A percentile compares a stretch with the other conserved stretches of the same genome.
Evolutionary conservation across 768 basidiomycete genomes (phyloP).

Genomic region (Mycena capillaripes): DNA sequence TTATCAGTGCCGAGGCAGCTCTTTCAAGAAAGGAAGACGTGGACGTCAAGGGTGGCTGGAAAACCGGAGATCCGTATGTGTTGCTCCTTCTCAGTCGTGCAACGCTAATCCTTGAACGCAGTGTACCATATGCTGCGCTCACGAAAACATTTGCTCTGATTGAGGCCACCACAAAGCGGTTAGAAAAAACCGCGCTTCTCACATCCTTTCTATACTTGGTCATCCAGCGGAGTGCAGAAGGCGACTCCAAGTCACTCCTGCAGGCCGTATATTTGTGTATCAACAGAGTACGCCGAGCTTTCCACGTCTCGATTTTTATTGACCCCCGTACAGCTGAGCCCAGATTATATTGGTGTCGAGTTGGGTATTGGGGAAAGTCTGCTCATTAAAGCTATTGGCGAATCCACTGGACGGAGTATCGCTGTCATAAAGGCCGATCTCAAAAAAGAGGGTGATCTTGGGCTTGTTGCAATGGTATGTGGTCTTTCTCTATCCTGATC

Average conservation of each 20-base stretch:
- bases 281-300: conserved; percentile 77
- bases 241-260: conserved; percentile 81
- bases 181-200: conserved; percentile 91
- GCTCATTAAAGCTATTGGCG: conserved; percentile 94
- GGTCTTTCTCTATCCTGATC: neutral
- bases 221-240: conserved; percentile 85
- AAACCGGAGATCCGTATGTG: conserved; percentile 85
- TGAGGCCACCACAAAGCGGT: conserved; percentile 93
- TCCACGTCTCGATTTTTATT: conserved; percentile 13
- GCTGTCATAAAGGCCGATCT: conserved; percentile 90
- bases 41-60: conserved; percentile 88
- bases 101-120: conserved; percentile 46
- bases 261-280: conserved; percentile 97
- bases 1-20: conserved; percentile 75
- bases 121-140: conserved; percentile 95
- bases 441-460: conserved; percentile 95
- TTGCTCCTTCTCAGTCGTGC: neutral
- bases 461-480: conserved; percentile 93
- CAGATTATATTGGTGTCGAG: conserved; percentile 96
- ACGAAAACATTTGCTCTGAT: conserved; percentile 91
- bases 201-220: conserved; percentile 92
- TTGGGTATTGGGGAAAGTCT: conserved; percentile 97
- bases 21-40: conserved; percentile 73
- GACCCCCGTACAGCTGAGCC: conserved; percentile 74
- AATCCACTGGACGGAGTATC: conserved; percentile 92